These are phyloP conservation scores for Clarireedia monteithiana DNA, from an alignment of 2,329 filamentous ascomycete genomes.

Conservation along the genomic window DNA sequence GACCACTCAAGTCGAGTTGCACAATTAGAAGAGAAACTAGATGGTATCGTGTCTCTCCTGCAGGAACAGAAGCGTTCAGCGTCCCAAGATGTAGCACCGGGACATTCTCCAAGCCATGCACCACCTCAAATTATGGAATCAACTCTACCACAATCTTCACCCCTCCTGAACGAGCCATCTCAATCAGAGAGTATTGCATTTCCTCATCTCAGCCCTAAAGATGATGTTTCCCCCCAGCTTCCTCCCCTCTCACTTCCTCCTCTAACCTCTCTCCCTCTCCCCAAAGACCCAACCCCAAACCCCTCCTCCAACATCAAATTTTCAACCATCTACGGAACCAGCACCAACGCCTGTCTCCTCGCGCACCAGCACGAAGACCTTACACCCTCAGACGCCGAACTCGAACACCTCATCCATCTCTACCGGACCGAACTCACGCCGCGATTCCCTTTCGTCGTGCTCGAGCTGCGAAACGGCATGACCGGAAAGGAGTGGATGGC, in stretches of 20 bases:
- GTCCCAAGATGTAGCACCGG: neutral
- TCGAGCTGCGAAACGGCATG: neutral
- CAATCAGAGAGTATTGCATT: no score
- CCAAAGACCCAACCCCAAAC: neutral
- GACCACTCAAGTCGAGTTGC: neutral
- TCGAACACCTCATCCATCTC: neutral
- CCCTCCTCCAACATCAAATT: neutral
- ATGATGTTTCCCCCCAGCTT: neutral
- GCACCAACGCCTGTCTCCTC: constrained; percentile 1
- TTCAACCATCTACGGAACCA: neutral
- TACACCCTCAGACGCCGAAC: neutral
- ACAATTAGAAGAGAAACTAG: constrained; percentile 4
- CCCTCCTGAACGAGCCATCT: no score
- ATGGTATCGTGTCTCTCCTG: constrained; percentile 4
- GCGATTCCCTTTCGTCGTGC: constrained; percentile 1
- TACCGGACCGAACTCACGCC: neutral
- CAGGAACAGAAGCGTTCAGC: neutral
- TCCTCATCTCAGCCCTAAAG: no score
- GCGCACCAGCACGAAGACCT: neutral
- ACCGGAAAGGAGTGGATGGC: neutral
- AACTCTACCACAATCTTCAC: no score
- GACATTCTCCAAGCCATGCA: neutral
- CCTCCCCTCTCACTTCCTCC: neutral
- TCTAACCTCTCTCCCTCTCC: neutral
- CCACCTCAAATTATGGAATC: no score